Conservation (phyloP, 2,329 filamentous ascomycete species). For the Fusarium keratoplasticum region DNA sequence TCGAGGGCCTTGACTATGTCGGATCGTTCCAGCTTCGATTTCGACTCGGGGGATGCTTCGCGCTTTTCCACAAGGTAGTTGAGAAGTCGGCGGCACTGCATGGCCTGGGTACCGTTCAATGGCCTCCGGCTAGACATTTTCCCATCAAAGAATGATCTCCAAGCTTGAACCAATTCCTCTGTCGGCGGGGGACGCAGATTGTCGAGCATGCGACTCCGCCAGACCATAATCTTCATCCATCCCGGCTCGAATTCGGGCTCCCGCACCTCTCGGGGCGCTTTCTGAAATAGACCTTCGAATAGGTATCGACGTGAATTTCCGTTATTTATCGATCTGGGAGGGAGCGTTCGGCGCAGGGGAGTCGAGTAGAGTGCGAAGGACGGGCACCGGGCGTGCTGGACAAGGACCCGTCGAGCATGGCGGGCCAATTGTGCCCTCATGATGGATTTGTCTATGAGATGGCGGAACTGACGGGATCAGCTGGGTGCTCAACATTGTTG, state of each 20-base stretch:
- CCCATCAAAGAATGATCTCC: constrained; percentile 71
- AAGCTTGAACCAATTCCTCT: constrained; percentile 73
- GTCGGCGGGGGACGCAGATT: constrained; percentile 72
- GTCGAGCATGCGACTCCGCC: constrained; percentile 71
- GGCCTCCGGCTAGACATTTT: constrained; percentile 61
- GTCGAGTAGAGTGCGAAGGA: constrained; percentile 50
- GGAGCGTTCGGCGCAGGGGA: constrained; percentile 43
- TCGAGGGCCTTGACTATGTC: constrained; percentile 56
- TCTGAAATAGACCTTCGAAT: constrained; percentile 69
- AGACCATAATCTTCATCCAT: constrained; percentile 76
- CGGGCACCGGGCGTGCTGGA: constrained; percentile 49
- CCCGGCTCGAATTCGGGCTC: constrained; percentile 76
- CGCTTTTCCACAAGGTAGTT: constrained; percentile 63
- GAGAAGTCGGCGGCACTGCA: constrained; percentile 67
- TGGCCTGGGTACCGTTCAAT: constrained; percentile 75
- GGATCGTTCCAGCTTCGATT: constrained; percentile 48
- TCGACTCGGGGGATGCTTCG: constrained; percentile 13
- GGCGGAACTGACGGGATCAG: constrained; percentile 34
- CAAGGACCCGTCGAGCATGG: constrained; percentile 56
- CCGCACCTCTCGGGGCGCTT: constrained; percentile 69
- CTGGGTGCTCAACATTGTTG: background rate
- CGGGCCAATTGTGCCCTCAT: constrained; percentile 61
- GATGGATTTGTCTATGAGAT: constrained; percentile 47
- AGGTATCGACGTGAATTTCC: constrained; percentile 59
- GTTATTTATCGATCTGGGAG: constrained; percentile 39